phyloP scores from a whole-genome alignment of 257 asterid genomes.

The Nicotiana attenuata region DNA sequence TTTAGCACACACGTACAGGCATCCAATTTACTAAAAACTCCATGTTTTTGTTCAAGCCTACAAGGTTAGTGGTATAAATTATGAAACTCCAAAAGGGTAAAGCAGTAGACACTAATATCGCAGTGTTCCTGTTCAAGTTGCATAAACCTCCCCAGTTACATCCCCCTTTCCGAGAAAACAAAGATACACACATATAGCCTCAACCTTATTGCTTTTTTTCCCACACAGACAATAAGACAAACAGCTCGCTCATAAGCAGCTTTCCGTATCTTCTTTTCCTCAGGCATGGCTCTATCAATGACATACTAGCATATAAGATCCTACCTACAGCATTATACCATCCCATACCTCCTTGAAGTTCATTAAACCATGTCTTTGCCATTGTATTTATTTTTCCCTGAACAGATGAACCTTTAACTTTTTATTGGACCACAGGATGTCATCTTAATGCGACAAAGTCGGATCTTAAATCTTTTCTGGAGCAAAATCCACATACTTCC shows the following conservation, averaged over 20 bases:
- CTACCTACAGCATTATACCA: background rate
- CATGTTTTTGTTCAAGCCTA: constrained; percentile 86
- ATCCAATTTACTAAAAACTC: constrained; percentile 85
- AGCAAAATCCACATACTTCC: background rate
- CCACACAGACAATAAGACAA: background rate
- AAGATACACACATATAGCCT: background rate
- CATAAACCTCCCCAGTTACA: background rate
- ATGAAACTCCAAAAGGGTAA: background rate
- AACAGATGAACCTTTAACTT: too few relatives aligned
- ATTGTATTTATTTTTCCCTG: too few relatives aligned
- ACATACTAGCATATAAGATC: background rate
- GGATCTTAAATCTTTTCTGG: too few relatives aligned
- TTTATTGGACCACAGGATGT: too few relatives aligned
- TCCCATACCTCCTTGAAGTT: background rate
- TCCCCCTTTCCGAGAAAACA: background rate
- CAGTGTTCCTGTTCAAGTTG: background rate
- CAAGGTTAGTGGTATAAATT: constrained; percentile 15
- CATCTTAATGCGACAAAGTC: too few relatives aligned
- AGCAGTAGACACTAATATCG: background rate
- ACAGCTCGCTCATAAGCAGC: background rate
- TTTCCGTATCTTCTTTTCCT: background rate
- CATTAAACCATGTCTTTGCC: too few relatives aligned
- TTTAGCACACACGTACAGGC: constrained; percentile 82
- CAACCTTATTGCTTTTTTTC: background rate
- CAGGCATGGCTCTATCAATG: background rate